Conservation (phyloP, 2,329 filamentous ascomycete species). For the Neospermospora avenae region DNA sequence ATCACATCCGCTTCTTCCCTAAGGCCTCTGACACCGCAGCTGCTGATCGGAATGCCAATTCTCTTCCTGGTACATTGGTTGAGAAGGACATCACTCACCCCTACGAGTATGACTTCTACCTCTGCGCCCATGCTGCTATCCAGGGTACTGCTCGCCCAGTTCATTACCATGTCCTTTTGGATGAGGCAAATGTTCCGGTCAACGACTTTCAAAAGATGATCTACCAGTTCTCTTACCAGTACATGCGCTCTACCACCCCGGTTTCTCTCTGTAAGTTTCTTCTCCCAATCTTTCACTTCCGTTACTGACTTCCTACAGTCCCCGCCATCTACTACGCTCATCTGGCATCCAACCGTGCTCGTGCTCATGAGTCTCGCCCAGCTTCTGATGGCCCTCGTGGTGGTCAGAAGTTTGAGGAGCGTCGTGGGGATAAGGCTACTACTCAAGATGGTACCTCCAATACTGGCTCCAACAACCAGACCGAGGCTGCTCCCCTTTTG, state of each 20-base stretch:
- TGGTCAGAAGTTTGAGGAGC: constrained; percentile 42
- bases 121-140: constrained; percentile 72
- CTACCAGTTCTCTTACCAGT: constrained; percentile 94
- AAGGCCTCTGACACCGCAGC: constrained; percentile 45
- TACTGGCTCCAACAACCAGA: constrained; percentile 17
- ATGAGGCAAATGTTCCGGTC: constrained; percentile 67
- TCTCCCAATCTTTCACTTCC: background rate
- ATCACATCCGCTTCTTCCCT: constrained; percentile 92
- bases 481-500: constrained; percentile 27
- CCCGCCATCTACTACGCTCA: constrained; percentile 97
- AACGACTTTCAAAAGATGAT: constrained; percentile 81
- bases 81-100: constrained; percentile 89
- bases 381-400: constrained; percentile 44
- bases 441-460: constrained; percentile 21
- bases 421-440: constrained; percentile 10
- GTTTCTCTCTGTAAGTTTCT: constrained; percentile 56
- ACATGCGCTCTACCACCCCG: constrained; percentile 85
- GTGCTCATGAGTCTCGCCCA: constrained; percentile 62
- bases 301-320: constrained; percentile 33
- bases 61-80: constrained; percentile 81
- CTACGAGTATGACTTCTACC: constrained; percentile 42
- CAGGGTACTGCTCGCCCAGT: constrained; percentile 92
- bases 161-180: constrained; percentile 84
- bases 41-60: constrained; percentile 74
- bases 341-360: constrained; percentile 76